These are phyloP conservation scores for Kalanchoe fedtschenkoi DNA, from an alignment of 164 flowering plant genomes.

Conservation along the genomic window DNA sequence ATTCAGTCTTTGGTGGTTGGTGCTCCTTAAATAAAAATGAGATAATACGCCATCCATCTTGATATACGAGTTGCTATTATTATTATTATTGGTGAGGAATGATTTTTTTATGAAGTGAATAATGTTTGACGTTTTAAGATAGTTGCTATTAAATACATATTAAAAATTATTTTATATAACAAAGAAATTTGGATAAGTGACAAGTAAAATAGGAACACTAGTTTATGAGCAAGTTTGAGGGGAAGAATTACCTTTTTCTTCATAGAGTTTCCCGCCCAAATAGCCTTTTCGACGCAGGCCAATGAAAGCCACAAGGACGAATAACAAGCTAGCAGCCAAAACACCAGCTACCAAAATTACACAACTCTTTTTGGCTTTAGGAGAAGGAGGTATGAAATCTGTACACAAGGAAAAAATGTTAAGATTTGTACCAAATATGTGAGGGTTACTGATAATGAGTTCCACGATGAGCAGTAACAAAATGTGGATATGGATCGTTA, in stretches of 20 bases:
- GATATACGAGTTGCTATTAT: no score
- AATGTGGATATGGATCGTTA: neutral
- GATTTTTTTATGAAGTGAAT: no score
- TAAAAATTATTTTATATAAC: no score
- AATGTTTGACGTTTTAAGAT: no score
- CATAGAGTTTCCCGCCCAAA: slow-evolving; percentile 35
- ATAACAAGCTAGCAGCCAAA: slow-evolving; percentile 20
- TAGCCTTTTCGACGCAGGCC: slow-evolving; percentile 39
- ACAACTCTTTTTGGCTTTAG: slow-evolving; percentile 15
- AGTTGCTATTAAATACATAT: no score
- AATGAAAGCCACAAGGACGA: slow-evolving; percentile 23
- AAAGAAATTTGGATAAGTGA: no score
- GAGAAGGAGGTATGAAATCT: slow-evolving; percentile 54
- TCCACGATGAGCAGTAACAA: neutral
- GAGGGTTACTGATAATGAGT: neutral
- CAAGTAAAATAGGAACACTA: no score
- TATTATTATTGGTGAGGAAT: no score
- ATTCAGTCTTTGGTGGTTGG: no score
- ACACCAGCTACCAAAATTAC: slow-evolving; percentile 15
- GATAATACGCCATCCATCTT: no score
- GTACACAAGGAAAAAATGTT: slow-evolving; percentile 7
- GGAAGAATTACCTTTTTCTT: slow-evolving; percentile 6
- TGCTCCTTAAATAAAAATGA: no score
- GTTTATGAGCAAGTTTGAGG: neutral
- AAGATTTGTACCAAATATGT: neutral